Evolutionary conservation across 257 asterid species (phyloP).

Genomic region (Fraxinus quadrangulata): DNA sequence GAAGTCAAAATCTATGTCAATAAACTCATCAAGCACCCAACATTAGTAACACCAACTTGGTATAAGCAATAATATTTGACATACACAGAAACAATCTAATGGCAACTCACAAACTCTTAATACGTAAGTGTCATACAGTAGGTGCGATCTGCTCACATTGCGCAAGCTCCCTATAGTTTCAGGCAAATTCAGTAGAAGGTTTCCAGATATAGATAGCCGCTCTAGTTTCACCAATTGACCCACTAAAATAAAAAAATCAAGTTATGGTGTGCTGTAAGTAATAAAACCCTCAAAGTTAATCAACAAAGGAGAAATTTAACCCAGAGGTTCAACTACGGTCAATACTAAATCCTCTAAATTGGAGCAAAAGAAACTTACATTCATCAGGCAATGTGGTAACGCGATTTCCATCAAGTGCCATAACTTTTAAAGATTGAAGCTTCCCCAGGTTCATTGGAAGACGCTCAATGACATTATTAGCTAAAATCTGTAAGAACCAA

Average conservation of each 20-base stretch:
- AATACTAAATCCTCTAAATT: constrained; percentile 12
- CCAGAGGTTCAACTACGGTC: constrained; percentile 20
- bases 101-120: neutral
- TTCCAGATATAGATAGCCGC: constrained; percentile 74
- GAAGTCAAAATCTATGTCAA: neutral
- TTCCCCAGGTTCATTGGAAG: constrained; percentile 89
- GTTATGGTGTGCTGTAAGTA: constrained; percentile 23
- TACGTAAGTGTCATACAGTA: neutral
- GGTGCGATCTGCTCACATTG: constrained; percentile 62
- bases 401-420: constrained; percentile 79
- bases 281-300: constrained; percentile 14
- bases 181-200: constrained; percentile 63
- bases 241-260: constrained; percentile 52
- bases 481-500: constrained; percentile 59
- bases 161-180: constrained; percentile 98
- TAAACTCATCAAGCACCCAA: neutral
- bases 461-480: constrained; percentile 73
- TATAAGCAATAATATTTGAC: neutral
- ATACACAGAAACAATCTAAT: neutral
- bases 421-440: constrained; percentile 79
- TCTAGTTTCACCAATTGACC: constrained; percentile 97
- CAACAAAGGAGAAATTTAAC: constrained; percentile 1
- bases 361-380: constrained; percentile 48
- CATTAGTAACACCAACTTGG: neutral
- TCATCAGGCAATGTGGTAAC: constrained; percentile 86